phyloP scores from a whole-genome alignment of 2,329 filamentous ascomycete genomes.

The Penicillium sp. region DNA sequence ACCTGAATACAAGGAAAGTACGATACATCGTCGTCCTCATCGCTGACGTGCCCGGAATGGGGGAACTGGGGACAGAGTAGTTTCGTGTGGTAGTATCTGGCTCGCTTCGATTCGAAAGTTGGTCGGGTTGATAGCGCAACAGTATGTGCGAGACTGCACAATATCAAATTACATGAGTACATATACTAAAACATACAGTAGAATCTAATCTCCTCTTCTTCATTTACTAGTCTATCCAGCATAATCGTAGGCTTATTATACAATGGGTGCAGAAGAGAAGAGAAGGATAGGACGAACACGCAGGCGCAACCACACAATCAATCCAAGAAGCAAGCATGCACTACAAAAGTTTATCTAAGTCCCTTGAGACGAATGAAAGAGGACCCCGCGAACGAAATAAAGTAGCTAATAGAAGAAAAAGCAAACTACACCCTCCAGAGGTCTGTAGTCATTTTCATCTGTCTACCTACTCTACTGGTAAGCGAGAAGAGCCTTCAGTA shows the following conservation, averaged over 20 bases:
- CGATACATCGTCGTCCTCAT: too few relatives aligned
- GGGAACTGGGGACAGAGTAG: too few relatives aligned
- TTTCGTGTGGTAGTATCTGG: too few relatives aligned
- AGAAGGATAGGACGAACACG: background rate
- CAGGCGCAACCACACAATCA: background rate
- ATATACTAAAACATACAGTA: background rate
- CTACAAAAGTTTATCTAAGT: background rate
- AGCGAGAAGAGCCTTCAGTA: conserved; percentile 25
- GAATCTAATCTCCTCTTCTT: background rate
- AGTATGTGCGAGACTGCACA: too few relatives aligned
- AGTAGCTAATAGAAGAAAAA: background rate
- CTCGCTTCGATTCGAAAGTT: too few relatives aligned
- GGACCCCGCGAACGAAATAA: background rate
- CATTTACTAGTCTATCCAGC: background rate
- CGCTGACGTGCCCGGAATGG: too few relatives aligned
- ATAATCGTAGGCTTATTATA: background rate
- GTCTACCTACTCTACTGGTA: background rate
- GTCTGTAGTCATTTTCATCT: background rate
- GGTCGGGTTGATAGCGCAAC: too few relatives aligned
- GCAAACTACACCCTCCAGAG: background rate
- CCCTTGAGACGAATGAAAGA: background rate
- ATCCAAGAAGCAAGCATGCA: background rate
- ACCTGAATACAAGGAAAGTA: too few relatives aligned
- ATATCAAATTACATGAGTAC: too few relatives aligned
- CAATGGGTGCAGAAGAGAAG: background rate